phyloP scores from a whole-genome alignment of 257 asterid genomes.

The Lavandula angustifolia region DNA sequence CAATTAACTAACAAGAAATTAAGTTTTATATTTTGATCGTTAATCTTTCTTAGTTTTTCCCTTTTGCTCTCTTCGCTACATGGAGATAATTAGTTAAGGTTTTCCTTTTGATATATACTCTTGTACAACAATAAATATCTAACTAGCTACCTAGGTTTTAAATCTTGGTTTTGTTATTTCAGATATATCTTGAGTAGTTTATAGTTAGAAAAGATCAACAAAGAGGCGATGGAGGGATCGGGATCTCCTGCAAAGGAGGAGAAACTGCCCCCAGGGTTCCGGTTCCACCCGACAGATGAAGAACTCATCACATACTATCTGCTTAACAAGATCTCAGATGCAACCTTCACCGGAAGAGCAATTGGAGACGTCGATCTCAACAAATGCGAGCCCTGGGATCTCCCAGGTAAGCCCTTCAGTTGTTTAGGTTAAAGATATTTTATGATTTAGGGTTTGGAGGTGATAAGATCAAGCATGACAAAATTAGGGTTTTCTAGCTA shows the following conservation, averaged over 20 bases:
- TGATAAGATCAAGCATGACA: not conserved
- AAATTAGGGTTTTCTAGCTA: conserved; percentile 34
- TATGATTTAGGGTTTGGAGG: conserved; percentile 32
- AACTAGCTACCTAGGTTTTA: not conserved
- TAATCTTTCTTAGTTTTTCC: not conserved
- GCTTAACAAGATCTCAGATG: conserved; percentile 72
- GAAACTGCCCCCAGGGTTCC: conserved; percentile 78
- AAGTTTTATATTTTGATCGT: conserved; percentile 16
- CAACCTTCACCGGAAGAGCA: conserved; percentile 71
- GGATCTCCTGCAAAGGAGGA: conserved; percentile 52
- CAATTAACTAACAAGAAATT: conserved; percentile 21
- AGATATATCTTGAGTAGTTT: conserved; percentile 31
- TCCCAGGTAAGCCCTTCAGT: conserved; percentile 59
- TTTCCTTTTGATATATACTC: not conserved
- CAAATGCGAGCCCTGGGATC: conserved; percentile 97
- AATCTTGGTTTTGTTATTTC: conserved; percentile 30
- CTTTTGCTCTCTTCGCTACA: conserved; percentile 4
- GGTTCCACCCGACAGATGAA: conserved; percentile 88
- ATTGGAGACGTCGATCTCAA: conserved; percentile 91
- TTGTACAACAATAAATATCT: not conserved
- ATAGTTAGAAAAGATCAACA: conserved; percentile 29
- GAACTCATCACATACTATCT: conserved; percentile 84
- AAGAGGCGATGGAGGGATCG: conserved; percentile 51
- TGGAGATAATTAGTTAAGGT: not conserved
- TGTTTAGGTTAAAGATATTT: not conserved